phyloP scores from a whole-genome alignment of 805 yeast genomes.

The Torulaspora delbrueckii region DNA sequence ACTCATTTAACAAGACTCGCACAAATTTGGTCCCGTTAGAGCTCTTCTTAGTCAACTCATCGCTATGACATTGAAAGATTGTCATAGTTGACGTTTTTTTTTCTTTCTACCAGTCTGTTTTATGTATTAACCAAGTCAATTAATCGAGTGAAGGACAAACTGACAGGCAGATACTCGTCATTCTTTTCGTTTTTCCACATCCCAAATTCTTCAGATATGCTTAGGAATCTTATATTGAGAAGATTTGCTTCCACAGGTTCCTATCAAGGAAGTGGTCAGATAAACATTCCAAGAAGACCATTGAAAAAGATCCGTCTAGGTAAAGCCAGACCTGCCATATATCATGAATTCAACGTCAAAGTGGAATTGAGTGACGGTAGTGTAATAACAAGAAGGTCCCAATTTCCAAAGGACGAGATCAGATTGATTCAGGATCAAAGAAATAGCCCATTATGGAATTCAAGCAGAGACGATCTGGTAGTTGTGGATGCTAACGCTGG shows the following conservation, averaged over 20 bases:
- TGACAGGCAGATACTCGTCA: neutral
- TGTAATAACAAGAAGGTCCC: constrained; percentile 75
- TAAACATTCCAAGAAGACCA: constrained; percentile 47
- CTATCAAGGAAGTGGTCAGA: constrained; percentile 23
- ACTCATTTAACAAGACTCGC: no score
- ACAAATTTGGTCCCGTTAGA: no score
- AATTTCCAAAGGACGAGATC: constrained; percentile 81
- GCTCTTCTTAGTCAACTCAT: no score
- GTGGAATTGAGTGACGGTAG: constrained; percentile 96
- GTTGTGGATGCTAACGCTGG: constrained; percentile 77
- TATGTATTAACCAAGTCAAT: neutral
- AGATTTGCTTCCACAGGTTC: constrained; percentile 25
- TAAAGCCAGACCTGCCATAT: constrained; percentile 89
- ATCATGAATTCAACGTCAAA: constrained; percentile 78
- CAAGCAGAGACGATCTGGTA: constrained; percentile 69
- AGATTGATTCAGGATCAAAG: constrained; percentile 86
- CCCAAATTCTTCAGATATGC: neutral
- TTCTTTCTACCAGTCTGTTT: no score
- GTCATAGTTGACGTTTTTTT: neutral
- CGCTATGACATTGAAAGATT: neutral
- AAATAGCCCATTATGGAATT: constrained; percentile 84
- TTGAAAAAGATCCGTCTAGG: constrained; percentile 67
- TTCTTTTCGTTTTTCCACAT: no score
- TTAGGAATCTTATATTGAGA: constrained; percentile 6
- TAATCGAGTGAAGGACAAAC: neutral